Base-by-base conservation (phyloP, 768 basidiomycete species). In the Lentinula sp. region DNA sequence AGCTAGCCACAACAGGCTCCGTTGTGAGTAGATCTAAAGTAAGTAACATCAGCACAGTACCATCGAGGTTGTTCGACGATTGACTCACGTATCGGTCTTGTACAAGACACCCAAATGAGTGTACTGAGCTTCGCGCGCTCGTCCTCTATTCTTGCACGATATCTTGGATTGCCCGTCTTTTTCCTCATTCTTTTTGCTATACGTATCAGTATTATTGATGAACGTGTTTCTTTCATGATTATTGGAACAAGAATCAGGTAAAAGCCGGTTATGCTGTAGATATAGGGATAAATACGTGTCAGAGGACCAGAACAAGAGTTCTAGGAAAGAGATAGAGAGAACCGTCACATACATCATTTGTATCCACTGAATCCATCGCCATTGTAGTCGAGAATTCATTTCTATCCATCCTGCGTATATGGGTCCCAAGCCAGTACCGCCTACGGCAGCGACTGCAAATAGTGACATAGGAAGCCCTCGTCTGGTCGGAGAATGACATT, bases 311-410 rank as follows among this genome's bases (percentile, higher is more conserved):
- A 28, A 28, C 28, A 28, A 28, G 28, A 28, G 28, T 28, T 28
- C 3, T 28, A 28, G 28, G 28, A 28, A 28, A 28, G 54, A 46
- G 10, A 37, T 39, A 15, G 5, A 68, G 66, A 59, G 43, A 49
- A 37, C 34, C 23, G 28, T 16, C 8, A 71, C 75, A 1, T 52
- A 84, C 86, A 87, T 89, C 66, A 85, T 75, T 63, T 85, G 84
- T 8, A 91, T 80, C 91, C 90, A 93, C 66, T 91, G 84, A 28
- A 95, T 90, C 89, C 91, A 93, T 31, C 89, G 76, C 89, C 91
- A 93, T 63, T 78, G 77, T 1, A 92, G 69, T 18, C 72, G 73
- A 0, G 74, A 67, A 61, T 84, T 81, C 62, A 81, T 78, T 66
- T 89, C 87, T 21, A 89, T 77, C 84, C 84, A 90, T 13, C 86